Evolutionary conservation across 2,329 filamentous ascomycete genomes (phyloP).

Genomic region (Pyricularia grisea): DNA sequence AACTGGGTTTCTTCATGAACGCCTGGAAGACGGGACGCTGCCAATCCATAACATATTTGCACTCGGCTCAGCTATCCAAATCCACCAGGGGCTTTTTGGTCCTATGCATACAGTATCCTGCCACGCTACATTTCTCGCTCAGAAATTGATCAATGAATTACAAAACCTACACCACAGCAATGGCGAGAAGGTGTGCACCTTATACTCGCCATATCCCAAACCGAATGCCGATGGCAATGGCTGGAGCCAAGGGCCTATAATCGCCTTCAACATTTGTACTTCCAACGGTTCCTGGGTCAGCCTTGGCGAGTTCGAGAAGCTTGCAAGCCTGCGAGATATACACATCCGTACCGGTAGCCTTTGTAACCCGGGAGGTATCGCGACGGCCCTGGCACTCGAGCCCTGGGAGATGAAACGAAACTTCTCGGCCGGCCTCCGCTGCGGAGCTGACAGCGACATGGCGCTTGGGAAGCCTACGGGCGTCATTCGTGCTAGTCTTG

Average conservation of each 20-base stretch:
- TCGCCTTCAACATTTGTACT: conserved; percentile 76
- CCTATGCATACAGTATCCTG: conserved; percentile 59
- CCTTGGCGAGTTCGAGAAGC: conserved; percentile 77
- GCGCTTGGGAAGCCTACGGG: conserved; percentile 79
- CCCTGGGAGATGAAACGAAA: conserved; percentile 78
- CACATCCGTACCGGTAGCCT: conserved; percentile 82
- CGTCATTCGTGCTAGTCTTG: conserved; percentile 74
- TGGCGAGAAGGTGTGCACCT: conserved; percentile 47
- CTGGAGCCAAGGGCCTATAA: conserved; percentile 55
- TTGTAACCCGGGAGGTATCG: conserved; percentile 86
- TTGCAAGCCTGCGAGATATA: conserved; percentile 68
- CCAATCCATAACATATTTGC: conserved; percentile 88
- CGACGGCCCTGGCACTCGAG: conserved; percentile 59
- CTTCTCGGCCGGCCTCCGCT: conserved; percentile 76
- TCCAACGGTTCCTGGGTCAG: conserved; percentile 65
- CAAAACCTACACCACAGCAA: conserved; percentile 59
- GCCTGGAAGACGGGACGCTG: conserved; percentile 83
- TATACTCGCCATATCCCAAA: conserved; percentile 43
- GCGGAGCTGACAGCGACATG: conserved; percentile 74
- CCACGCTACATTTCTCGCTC: conserved; percentile 60
- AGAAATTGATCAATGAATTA: conserved; percentile 49
- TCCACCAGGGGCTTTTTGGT: conserved; percentile 60
- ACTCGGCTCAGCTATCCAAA: conserved; percentile 61
- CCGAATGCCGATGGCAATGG: conserved; percentile 10
- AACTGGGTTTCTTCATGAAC: conserved; percentile 61